A percentile compares a stretch with the other conserved stretches of the same genome.
phyloP scores from a whole-genome alignment of 2,329 filamentous ascomycete genomes.

The Alternaria viburni region DNA sequence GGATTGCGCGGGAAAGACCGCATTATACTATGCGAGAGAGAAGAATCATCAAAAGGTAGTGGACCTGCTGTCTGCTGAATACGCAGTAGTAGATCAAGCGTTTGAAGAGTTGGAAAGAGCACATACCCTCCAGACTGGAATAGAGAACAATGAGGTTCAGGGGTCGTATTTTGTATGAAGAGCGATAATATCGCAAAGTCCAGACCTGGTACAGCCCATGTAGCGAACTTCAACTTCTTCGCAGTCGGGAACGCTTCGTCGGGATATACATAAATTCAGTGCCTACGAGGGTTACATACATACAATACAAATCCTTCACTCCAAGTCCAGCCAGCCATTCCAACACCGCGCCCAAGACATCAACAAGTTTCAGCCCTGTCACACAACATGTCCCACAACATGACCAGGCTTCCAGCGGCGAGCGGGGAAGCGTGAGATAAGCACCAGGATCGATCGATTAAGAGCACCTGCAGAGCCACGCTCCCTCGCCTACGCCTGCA shows the following conservation, averaged over 20 bases:
- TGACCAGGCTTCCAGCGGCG: background rate
- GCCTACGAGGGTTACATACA: background rate
- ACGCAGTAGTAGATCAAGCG: background rate
- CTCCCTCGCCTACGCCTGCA: background rate
- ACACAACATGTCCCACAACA: constrained; percentile 10
- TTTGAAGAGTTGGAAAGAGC: background rate
- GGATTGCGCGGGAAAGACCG: background rate
- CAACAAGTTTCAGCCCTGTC: constrained; percentile 25
- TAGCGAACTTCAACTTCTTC: no score
- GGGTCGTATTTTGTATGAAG: background rate
- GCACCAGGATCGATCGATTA: background rate
- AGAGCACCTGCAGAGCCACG: background rate
- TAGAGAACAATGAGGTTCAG: no score
- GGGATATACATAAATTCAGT: no score
- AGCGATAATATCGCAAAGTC: background rate
- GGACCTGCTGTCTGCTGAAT: background rate
- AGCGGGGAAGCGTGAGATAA: background rate
- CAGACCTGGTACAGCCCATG: no score
- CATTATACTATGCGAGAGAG: background rate
- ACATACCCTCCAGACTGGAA: background rate
- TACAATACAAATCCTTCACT: no score
- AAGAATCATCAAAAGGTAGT: background rate
- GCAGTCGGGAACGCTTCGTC: background rate
- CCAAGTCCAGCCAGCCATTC: background rate
- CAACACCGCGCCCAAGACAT: background rate